A percentile compares a stretch with the other conserved stretches of the same genome.
phyloP scores from a whole-genome alignment of 2,329 filamentous ascomycete species.

The Phoma herbarum region DNA sequence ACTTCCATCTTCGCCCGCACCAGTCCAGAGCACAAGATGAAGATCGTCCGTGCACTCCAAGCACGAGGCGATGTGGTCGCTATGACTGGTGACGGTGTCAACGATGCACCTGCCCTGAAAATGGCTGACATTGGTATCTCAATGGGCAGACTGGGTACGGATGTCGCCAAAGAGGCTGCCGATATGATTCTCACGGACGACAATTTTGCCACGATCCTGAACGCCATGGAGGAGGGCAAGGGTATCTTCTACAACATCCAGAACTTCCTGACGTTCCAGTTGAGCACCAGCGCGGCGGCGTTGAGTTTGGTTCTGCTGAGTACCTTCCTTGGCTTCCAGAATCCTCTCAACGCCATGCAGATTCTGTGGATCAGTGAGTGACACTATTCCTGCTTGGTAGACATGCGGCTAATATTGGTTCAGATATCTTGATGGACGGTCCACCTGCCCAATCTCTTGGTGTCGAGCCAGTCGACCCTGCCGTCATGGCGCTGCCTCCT shows the following conservation, averaged over 20 bases:
- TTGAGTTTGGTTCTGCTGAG: conserved; percentile 90
- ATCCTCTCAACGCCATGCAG: conserved; percentile 98
- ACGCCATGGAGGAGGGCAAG: conserved; percentile 97
- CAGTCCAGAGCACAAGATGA: conserved; percentile 97
- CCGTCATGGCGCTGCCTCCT: conserved; percentile 91
- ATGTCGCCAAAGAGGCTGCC: conserved; percentile 96
- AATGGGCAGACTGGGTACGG: conserved; percentile 94
- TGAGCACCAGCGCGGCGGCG: conserved; percentile 95
- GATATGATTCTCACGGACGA: conserved; percentile 93
- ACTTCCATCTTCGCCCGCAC: conserved; percentile 97
- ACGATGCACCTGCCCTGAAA: conserved; percentile 95
- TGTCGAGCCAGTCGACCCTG: conserved; percentile 91
- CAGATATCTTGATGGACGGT: conserved; percentile 99
- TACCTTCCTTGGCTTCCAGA: conserved; percentile 91
- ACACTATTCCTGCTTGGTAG: not conserved
- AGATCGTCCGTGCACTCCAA: conserved; percentile 92
- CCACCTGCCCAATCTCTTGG: conserved; percentile 96
- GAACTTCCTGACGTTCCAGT: conserved; percentile 98
- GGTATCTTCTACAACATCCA: conserved; percentile 99
- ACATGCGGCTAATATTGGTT: not conserved
- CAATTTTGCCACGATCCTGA: conserved; percentile 89
- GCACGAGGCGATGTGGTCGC: conserved; percentile 94
- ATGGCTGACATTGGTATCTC: conserved; percentile 97
- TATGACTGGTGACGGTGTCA: conserved; percentile 98
- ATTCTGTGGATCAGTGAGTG: conserved; percentile 98